phyloP scores from a whole-genome alignment of 1,284 basidiomycete genomes.

The Trametes polyzona region DNA sequence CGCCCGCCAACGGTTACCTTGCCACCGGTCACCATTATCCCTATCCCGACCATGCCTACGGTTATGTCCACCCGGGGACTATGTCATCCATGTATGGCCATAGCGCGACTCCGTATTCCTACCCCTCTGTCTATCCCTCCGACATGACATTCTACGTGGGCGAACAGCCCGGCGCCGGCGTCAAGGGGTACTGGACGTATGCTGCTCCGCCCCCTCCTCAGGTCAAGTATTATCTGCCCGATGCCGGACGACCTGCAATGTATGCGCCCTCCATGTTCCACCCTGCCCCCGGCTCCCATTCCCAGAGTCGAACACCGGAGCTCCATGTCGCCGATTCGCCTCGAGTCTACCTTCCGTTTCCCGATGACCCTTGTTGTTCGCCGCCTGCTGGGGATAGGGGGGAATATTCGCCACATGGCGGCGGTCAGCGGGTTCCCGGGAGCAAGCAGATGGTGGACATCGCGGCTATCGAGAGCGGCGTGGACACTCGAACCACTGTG shows the following conservation, averaged over 20 bases:
- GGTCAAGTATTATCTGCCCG: constrained; percentile 26
- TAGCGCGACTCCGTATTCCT: constrained; percentile 11
- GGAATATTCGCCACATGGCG: not conserved
- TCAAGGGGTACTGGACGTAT: constrained; percentile 24
- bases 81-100: constrained; percentile 14
- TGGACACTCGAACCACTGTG: constrained; percentile 81
- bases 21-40: constrained; percentile 8
- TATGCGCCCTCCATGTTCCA: constrained; percentile 8
- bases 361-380: not conserved
- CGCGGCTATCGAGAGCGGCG: constrained; percentile 69
- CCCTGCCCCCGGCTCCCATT: constrained; percentile 5
- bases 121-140: constrained; percentile 13
- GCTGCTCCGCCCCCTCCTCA: constrained; percentile 18
- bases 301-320: constrained; percentile 4
- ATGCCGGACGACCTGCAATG: constrained; percentile 1
- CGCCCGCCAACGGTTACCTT: constrained; percentile 6
- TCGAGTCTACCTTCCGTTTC: not conserved
- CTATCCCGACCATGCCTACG: constrained; percentile 19
- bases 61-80: constrained; percentile 11
- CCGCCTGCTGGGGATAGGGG: not conserved
- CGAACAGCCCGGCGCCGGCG: not conserved
- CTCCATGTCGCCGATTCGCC: not conserved
- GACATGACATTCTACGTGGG: constrained; percentile 7
- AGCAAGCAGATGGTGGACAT: constrained; percentile 75
- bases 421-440: constrained; percentile 34